Percentiles rank a stretch among this genome's conserved stretches.
These are phyloP conservation scores for Chaetomiaceae sp. DNA, from an alignment of 2,329 filamentous ascomycete species.

Conservation along the genomic window DNA sequence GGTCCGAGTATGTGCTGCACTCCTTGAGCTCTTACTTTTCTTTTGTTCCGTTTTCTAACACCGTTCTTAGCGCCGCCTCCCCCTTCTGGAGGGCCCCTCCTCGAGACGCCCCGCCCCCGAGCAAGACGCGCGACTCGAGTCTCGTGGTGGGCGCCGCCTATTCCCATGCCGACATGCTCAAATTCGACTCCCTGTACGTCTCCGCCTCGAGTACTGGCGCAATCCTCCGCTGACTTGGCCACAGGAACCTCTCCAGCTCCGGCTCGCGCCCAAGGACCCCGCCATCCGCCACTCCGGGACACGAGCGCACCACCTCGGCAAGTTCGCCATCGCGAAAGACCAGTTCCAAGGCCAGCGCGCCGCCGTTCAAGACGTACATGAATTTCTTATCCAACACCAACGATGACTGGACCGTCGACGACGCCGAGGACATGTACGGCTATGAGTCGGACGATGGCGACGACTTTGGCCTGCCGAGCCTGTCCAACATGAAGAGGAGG, in stretches of 20 bases:
- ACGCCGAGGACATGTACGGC: conserved; percentile 68
- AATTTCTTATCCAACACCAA: conserved; percentile 78
- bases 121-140: conserved; percentile 58
- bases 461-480: conserved; percentile 89
- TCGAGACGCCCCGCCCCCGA: conserved; percentile 48
- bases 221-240: conserved; percentile 7
- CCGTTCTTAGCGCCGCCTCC: conserved; percentile 65
- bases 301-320: conserved; percentile 47
- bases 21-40: conserved; percentile 21
- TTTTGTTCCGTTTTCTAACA: conserved; percentile 21
- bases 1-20: conserved; percentile 54
- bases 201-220: neutral
- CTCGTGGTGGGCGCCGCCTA: conserved; percentile 92
- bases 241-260: conserved; percentile 55
- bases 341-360: conserved; percentile 52
- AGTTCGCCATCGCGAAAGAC: conserved; percentile 52
- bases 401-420: conserved; percentile 74
- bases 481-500: conserved; percentile 84
- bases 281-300: conserved; percentile 54
- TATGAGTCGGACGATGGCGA: conserved; percentile 89
- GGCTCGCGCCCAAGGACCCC: conserved; percentile 72
- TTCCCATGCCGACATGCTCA: conserved; percentile 92
- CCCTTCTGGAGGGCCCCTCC: conserved; percentile 77
- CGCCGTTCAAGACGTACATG: conserved; percentile 70
- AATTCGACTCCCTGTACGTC: conserved; percentile 73